Evolutionary conservation across 2,329 filamentous ascomycete species (phyloP), one percentile per base, ranked within the genome.

Genomic region (Cladosporium sp.): DNA sequence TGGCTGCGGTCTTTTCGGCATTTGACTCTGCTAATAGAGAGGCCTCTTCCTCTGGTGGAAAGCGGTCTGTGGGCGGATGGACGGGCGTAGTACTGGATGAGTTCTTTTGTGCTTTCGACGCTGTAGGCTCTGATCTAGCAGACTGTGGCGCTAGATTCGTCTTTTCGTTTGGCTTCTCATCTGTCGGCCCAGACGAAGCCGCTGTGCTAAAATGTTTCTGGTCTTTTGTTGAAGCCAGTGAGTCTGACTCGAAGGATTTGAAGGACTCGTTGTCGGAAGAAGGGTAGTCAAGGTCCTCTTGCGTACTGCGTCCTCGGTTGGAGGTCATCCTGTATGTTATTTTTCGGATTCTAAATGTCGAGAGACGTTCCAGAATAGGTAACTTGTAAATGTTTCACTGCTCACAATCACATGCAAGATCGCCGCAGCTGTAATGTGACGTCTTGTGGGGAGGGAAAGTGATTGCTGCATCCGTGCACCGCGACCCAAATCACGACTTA

Each of bases 1-100:
- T 97, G 13, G 91, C 93, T 57, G 85, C 80, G 1, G 82, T 69
- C 74, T 96, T 97, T 66, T 87, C 84, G 1, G 80, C 71, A 65
- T 88, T 86, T 3, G 90, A 90, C 73, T 93, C 84, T 50, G 78
- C 71, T 19, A 96, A 72, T 15, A 96, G 83, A 36, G 78, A 75
- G 55, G 74, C 71, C 71, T 78, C 77, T 68, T 78, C 74, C 59
- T 74, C 71, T 1, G 75, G 69, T 6, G 74, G 64, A 63, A 78
- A 76, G 32, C 68, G 69, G 20, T 68, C 64, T 36, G 20, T n/a
- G 13, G 24, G 42, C 4, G 22, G 22, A 15, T 17, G 22, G 13
- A 45, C 1, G 12, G 9, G 28, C 12, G 28, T 32, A 10, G 3
- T 32, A 32, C 8, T 32, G 8, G 28, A 9, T 5, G 28, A 4